Evolutionary conservation across 768 basidiomycete species (phyloP), one percentile per base, ranked within the genome.

Genomic region (Holtermanniella nyarrowii): DNA sequence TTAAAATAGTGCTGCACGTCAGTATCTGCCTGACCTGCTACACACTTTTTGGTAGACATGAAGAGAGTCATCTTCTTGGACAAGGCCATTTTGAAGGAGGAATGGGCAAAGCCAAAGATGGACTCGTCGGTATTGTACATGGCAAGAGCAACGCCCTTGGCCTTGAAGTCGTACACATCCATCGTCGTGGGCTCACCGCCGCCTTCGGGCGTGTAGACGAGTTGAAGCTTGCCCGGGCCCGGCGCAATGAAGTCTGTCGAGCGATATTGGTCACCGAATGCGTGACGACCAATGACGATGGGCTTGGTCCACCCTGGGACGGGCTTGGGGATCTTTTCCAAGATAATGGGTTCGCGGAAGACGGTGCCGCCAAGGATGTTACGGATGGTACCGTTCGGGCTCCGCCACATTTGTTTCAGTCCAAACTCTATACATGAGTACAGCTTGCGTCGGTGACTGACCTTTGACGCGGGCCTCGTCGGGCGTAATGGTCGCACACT

Each of bases 61-160:
- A 91, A 96, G 82, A 74, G 56, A 13, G 76, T 74, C 62, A 78
- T 71, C 64, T 76, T 75, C 74, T 78, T 78, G 54, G 66, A 62
- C n/a, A 78, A 58, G 14, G 77, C 93, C 88, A 96, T 93, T 76
- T 97, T 96, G 79, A 99, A 96, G 18, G 87, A 90, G 4, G 91
- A 81, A 74, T 99, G 93, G 1, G 95, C 93, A 68, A 99, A 99
- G 20, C 93, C 93, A 16, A 76, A 77, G 63, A 99, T 96, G 1
- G 86, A 90, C 63, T 93, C 89, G 59, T 96, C 89, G 4, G 90
- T 96, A 75, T 96, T 96, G 76, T 97, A 96, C 95, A 97, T 97
- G 67, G 83, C 79, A 79, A 99, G 81, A 3, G 90, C 91, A 26
- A 96, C 87, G 60, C 95, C 95, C 51, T 78, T 79, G 23, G 84